Percentiles rank a stretch among this genome's conserved stretches.
Evolutionary conservation across 2,329 filamentous ascomycete genomes (phyloP).

Genomic region (Xylaria sp.): DNA sequence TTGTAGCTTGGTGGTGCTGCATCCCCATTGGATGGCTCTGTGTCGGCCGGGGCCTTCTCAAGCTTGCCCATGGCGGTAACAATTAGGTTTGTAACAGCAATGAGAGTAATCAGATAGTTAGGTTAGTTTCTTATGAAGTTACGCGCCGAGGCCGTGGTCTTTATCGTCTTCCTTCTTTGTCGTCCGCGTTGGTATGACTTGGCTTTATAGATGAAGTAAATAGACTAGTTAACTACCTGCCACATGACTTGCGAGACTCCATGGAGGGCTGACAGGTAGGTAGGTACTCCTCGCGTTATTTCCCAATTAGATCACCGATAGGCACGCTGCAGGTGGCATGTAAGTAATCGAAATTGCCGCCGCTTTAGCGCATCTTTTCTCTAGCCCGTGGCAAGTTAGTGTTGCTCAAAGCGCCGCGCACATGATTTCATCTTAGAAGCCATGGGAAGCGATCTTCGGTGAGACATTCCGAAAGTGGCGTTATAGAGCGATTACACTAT

Average conservation of each 20-base stretch:
- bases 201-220: conserved; percentile 23
- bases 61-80: conserved; percentile 24
- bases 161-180: conserved; percentile 5
- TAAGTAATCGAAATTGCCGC: background rate
- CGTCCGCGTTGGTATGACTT: background rate
- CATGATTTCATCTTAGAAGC: conserved; percentile 1
- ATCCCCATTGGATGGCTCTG: conserved; percentile 5
- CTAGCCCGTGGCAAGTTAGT: background rate
- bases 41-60: conserved; percentile 11
- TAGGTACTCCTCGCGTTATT: no score
- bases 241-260: background rate
- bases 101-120: background rate
- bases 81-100: background rate
- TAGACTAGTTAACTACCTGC: background rate
- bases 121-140: background rate
- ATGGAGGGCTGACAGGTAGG: background rate
- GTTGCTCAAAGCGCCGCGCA: background rate
- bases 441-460: background rate
- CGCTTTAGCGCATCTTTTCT: background rate
- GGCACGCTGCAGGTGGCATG: background rate
- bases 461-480: background rate
- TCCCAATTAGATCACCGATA: conserved; percentile 35
- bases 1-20: conserved; percentile 41
- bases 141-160: background rate
- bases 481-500: background rate